Percentiles rank a stretch among this genome's conserved stretches.
Conservation (phyloP, 306 rosid species). For the Medicago arabica region DNA sequence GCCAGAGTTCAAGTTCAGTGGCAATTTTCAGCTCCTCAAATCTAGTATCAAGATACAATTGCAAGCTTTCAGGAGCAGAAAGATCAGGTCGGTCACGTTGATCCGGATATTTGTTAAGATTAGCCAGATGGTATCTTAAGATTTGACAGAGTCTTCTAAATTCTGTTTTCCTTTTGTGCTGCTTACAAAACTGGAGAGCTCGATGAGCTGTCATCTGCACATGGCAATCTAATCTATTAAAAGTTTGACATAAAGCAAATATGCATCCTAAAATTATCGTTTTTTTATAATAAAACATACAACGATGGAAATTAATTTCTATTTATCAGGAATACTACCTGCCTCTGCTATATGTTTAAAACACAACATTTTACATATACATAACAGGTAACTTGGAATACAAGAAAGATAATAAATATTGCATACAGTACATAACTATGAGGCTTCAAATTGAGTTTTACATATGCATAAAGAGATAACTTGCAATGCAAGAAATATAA, state of each 20-base stretch:
- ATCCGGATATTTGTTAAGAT: slow-evolving; percentile 91
- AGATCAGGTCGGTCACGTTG: slow-evolving; percentile 96
- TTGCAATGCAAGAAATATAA: background rate
- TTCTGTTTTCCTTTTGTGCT: slow-evolving; percentile 89
- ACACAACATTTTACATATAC: background rate
- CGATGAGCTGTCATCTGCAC: slow-evolving; percentile 98
- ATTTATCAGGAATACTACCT: background rate
- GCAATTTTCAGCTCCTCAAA: slow-evolving; percentile 97
- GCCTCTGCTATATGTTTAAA: slow-evolving; percentile 3
- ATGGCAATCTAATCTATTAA: slow-evolving; percentile 12
- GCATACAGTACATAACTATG: slow-evolving; percentile 66
- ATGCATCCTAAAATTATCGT: background rate
- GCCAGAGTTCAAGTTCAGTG: slow-evolving; percentile 95
- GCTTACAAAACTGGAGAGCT: slow-evolving; percentile 98
- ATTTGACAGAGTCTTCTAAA: slow-evolving; percentile 93
- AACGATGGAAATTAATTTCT: background rate
- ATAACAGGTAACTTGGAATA: background rate
- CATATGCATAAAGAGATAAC: too few relatives aligned
- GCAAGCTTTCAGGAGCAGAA: slow-evolving; percentile 92
- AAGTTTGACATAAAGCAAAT: background rate
- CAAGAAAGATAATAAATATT: background rate
- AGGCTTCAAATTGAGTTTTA: slow-evolving; percentile 76
- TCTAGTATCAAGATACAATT: slow-evolving; percentile 93
- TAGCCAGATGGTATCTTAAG: slow-evolving; percentile 84
- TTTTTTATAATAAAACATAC: background rate